These are phyloP conservation scores for Eleusine coracana DNA, from an alignment of 176 grass and related monocot genomes.

Conservation along the genomic window DNA sequence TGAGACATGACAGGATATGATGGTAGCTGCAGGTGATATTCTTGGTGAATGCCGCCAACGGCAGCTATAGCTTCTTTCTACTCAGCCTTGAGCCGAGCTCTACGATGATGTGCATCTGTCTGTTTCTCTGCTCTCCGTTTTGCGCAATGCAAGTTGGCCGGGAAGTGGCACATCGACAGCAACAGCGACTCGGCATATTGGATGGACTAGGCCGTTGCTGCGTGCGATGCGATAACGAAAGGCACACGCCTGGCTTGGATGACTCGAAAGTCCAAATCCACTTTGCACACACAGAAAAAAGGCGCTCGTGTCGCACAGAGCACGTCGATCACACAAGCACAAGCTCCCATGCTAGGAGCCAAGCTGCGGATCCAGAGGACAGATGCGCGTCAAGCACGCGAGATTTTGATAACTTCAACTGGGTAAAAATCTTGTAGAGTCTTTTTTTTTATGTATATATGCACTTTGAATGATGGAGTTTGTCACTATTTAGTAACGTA, in stretches of 20 bases:
- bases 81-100: not conserved
- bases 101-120: too few species aligned
- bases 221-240: conserved; percentile 30
- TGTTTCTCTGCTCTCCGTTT: not conserved
- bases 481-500: too few species aligned
- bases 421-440: not conserved
- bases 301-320: not conserved
- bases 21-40: conserved; percentile 1
- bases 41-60: not conserved
- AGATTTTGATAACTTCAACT: not conserved
- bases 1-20: not conserved
- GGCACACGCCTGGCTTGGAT: conserved; percentile 22
- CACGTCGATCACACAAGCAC: not conserved
- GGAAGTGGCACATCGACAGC: conserved; percentile 34
- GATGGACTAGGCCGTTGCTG: not conserved
- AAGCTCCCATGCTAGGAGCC: not conserved
- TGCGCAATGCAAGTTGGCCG: conserved; percentile 28
- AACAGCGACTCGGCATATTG: conserved; percentile 15
- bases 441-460: not conserved
- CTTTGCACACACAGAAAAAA: not conserved
- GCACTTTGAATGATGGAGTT: too few species aligned
- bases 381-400: not conserved
- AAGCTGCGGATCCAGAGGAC: not conserved
- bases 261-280: conserved; percentile 5
- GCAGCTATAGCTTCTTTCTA: too few species aligned